Conservation (phyloP, 2,329 filamentous ascomycete genomes). For the Penicillium freii region DNA sequence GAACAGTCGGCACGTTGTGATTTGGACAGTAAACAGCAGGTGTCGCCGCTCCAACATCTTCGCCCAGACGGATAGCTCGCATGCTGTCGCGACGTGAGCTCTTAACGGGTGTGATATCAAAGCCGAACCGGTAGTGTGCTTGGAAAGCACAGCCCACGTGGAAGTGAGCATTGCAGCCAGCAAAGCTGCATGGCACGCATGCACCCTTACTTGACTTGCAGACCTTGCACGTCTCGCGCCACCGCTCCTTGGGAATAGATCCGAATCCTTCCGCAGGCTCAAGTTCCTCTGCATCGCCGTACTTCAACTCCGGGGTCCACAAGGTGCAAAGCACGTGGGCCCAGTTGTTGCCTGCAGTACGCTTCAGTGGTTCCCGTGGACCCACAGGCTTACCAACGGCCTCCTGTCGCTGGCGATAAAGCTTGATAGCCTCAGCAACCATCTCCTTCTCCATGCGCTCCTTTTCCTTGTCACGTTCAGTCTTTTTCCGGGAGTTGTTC, state of each 20-base stretch:
- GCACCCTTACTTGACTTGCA: slow-evolving; percentile 76
- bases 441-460: slow-evolving; percentile 83
- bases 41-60: slow-evolving; percentile 78
- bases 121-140: slow-evolving; percentile 77
- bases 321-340: slow-evolving; percentile 91
- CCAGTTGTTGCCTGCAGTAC: slow-evolving; percentile 96
- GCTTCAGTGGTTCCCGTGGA: slow-evolving; percentile 87
- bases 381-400: slow-evolving; percentile 78
- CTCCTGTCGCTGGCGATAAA: slow-evolving; percentile 78
- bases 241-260: slow-evolving; percentile 70
- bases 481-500: slow-evolving; percentile 80
- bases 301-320: slow-evolving; percentile 90
- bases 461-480: slow-evolving; percentile 84
- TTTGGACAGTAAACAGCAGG: slow-evolving; percentile 90
- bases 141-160: slow-evolving; percentile 91
- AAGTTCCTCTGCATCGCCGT: slow-evolving; percentile 77
- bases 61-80: slow-evolving; percentile 74
- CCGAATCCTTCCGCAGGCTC: slow-evolving; percentile 88
- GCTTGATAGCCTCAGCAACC: slow-evolving; percentile 73
- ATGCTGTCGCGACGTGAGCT: slow-evolving; percentile 78
- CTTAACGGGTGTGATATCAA: slow-evolving; percentile 88
- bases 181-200: slow-evolving; percentile 74
- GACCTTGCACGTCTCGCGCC: slow-evolving; percentile 75
- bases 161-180: slow-evolving; percentile 54
- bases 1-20: slow-evolving; percentile 69